Conservation (phyloP, 2,329 filamentous ascomycete genomes). For the Xylariaceae sp. region DNA sequence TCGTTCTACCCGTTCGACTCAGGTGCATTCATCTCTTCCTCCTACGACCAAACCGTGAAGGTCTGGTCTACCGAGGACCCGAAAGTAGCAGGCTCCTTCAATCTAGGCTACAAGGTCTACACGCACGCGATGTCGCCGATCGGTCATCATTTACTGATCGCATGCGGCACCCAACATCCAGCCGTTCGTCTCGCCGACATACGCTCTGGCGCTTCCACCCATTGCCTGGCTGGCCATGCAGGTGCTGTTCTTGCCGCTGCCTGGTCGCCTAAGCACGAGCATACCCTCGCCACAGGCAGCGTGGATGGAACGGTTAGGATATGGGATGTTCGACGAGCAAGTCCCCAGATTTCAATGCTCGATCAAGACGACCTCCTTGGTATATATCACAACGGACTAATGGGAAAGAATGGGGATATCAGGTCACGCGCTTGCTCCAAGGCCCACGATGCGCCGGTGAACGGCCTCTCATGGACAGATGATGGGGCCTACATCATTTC, state of each 20-base stretch:
- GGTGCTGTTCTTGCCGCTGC: constrained; percentile 63
- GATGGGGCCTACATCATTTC: constrained; percentile 73
- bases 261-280: constrained; percentile 78
- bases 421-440: constrained; percentile 45
- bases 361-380: constrained; percentile 81
- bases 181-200: constrained; percentile 81
- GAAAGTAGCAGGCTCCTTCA: constrained; percentile 58
- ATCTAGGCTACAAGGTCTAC: constrained; percentile 64
- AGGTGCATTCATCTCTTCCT: constrained; percentile 68
- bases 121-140: constrained; percentile 73
- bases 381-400: constrained; percentile 40
- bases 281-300: constrained; percentile 79
- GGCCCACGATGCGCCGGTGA: constrained; percentile 78
- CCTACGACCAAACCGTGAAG: constrained; percentile 73
- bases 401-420: constrained; percentile 33
- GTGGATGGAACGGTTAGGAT: constrained; percentile 76
- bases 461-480: constrained; percentile 78
- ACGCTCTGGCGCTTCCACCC: constrained; percentile 70
- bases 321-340: constrained; percentile 81
- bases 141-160: constrained; percentile 69
- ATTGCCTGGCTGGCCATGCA: constrained; percentile 64
- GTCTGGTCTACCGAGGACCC: constrained; percentile 64
- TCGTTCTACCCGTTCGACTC: constrained; percentile 76
- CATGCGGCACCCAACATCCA: constrained; percentile 82
- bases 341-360: constrained; percentile 68